Conservation (phyloP, 2,329 filamentous ascomycete genomes). For the Penicillium olsonii region DNA sequence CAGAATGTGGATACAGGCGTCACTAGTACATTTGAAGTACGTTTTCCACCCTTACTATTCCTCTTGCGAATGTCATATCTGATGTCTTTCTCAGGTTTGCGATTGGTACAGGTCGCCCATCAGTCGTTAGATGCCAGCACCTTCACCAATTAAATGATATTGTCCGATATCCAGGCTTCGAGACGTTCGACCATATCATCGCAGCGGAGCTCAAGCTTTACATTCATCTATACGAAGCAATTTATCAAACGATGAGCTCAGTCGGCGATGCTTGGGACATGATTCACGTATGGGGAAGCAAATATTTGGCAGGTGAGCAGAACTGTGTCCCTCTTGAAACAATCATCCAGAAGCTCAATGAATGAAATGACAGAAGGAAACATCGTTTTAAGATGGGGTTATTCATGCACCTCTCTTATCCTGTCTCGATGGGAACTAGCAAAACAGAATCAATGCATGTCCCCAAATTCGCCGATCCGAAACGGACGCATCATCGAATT, state of each 20-base stretch:
- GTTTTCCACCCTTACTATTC: neutral
- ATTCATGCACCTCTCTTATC: slow-evolving; percentile 7
- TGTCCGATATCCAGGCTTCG: slow-evolving; percentile 7
- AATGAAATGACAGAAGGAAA: neutral
- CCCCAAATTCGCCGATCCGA: neutral
- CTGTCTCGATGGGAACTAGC: slow-evolving; percentile 11
- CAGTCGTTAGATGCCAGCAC: slow-evolving; percentile 5
- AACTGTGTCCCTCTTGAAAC: neutral
- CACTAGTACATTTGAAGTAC: slow-evolving; percentile 10
- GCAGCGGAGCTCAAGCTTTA: slow-evolving; percentile 12
- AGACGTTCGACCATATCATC: slow-evolving; percentile 6
- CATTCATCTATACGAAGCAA: slow-evolving; percentile 7
- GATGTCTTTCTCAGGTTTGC: neutral
- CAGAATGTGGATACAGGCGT: slow-evolving; percentile 12
- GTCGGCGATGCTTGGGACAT: slow-evolving; percentile 7
- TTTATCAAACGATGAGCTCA: slow-evolving; percentile 1
- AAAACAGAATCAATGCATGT: slow-evolving; percentile 2
- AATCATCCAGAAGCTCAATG: neutral
- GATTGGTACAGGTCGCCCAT: slow-evolving; percentile 10
- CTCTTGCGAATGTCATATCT: neutral
- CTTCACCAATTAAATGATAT: slow-evolving; percentile 6
- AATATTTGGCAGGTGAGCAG: slow-evolving; percentile 3
- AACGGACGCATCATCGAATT: neutral
- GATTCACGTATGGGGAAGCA: slow-evolving; percentile 4
- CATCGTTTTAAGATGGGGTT: slow-evolving; percentile 1